Percentiles rank a stretch among this genome's conserved stretches.
phyloP scores from a whole-genome alignment of 768 basidiomycete genomes.

The Lepiota subincarnata region DNA sequence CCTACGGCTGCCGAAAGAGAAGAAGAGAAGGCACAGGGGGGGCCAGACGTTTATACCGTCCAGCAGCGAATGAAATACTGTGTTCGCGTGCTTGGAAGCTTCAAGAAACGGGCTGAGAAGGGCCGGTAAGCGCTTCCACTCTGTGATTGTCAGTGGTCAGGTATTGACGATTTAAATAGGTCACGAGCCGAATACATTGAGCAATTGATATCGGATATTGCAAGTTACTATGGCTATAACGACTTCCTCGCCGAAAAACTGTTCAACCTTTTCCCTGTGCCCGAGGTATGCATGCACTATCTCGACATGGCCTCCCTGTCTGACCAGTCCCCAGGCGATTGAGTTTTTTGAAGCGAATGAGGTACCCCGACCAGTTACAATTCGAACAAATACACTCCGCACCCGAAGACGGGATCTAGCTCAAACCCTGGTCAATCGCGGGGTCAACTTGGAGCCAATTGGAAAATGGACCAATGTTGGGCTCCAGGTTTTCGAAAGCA shows the following conservation, averaged over 20 bases:
- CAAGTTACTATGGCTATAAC: slow-evolving; percentile 97
- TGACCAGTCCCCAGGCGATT: slow-evolving; percentile 60
- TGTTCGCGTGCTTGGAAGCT: slow-evolving; percentile 67
- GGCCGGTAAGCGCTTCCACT: slow-evolving; percentile 50
- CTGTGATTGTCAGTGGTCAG: slow-evolving; percentile 5
- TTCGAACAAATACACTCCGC: slow-evolving; percentile 94
- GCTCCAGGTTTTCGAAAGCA: slow-evolving; percentile 96
- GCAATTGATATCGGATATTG: slow-evolving; percentile 86
- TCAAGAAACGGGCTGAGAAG: slow-evolving; percentile 60
- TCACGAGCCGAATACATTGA: slow-evolving; percentile 86
- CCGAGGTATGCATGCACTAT: slow-evolving; percentile 60
- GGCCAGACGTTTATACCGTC: slow-evolving; percentile 69
- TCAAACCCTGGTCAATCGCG: slow-evolving; percentile 89
- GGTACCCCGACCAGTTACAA: slow-evolving; percentile 91
- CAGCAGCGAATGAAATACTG: slow-evolving; percentile 79
- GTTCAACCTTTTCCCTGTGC: slow-evolving; percentile 87
- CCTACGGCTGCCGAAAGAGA: slow-evolving; percentile 72
- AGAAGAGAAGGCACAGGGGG: slow-evolving; percentile 63
- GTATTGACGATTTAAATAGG: slow-evolving; percentile 34
- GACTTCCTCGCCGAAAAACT: slow-evolving; percentile 92
- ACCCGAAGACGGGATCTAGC: slow-evolving; percentile 92
- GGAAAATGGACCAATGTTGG: slow-evolving; percentile 99
- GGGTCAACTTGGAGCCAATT: slow-evolving; percentile 96
- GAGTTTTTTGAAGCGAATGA: slow-evolving; percentile 99
- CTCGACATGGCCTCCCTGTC: background rate